phyloP scores from a whole-genome alignment of 305 asterid genomes.

The Plantago coronopus region DNA sequence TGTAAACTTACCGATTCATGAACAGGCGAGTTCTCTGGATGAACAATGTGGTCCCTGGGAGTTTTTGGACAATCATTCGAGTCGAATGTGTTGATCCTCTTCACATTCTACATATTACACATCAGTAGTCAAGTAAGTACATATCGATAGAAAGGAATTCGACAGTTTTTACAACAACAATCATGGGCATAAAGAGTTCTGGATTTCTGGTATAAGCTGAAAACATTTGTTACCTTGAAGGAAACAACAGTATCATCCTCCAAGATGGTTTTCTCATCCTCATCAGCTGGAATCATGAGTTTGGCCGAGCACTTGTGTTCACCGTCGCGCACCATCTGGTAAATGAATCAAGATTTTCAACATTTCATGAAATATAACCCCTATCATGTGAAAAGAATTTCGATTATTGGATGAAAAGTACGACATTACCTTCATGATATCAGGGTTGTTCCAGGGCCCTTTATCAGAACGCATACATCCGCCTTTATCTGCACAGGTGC shows the following conservation, averaged over 20 bases:
- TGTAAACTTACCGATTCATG: slow-evolving; percentile 49
- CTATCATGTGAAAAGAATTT: neutral
- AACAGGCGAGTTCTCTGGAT: slow-evolving; percentile 46
- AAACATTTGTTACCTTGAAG: slow-evolving; percentile 39
- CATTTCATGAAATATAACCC: neutral
- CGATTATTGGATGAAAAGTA: neutral
- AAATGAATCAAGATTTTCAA: slow-evolving; percentile 24
- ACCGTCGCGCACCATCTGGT: slow-evolving; percentile 82
- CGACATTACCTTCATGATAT: slow-evolving; percentile 72
- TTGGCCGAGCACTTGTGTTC: slow-evolving; percentile 71
- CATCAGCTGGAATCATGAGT: slow-evolving; percentile 26
- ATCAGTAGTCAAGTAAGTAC: neutral
- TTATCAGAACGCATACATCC: slow-evolving; percentile 90
- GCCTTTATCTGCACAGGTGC: slow-evolving; percentile 82
- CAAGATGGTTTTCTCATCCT: slow-evolving; percentile 62
- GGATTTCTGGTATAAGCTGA: neutral
- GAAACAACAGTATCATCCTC: slow-evolving; percentile 48
- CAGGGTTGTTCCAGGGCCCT: slow-evolving; percentile 96
- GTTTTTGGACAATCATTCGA: slow-evolving; percentile 32
- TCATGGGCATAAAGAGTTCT: too few species aligned
- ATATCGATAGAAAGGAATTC: neutral
- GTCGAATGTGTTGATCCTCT: slow-evolving; percentile 49
- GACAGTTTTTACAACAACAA: too few species aligned
- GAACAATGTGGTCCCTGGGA: slow-evolving; percentile 26
- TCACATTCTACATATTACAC: slow-evolving; percentile 25